These are phyloP conservation scores for Suhomyces xylopsoci DNA, from an alignment of 805 yeast species.

Conservation along the genomic window DNA sequence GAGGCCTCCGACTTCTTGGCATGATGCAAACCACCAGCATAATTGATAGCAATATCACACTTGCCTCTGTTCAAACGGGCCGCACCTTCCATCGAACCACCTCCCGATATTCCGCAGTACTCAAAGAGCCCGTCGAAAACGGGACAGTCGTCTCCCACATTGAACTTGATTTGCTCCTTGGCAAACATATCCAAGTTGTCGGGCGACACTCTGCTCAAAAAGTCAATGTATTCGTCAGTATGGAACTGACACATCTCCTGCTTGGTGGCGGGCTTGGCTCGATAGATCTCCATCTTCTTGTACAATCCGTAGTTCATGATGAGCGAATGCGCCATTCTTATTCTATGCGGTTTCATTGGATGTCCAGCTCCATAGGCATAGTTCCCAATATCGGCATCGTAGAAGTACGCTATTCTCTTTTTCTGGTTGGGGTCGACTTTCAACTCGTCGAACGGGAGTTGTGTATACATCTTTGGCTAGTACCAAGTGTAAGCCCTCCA, in stretches of 20 bases:
- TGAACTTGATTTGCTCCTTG: constrained; percentile 86
- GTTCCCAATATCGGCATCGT: constrained; percentile 86
- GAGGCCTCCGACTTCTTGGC: constrained; percentile 88
- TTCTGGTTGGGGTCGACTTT: constrained; percentile 40
- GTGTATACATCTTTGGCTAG: constrained; percentile 29
- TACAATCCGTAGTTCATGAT: constrained; percentile 96
- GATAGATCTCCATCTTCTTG: constrained; percentile 93
- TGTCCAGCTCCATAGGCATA: constrained; percentile 98
- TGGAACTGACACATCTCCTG: constrained; percentile 99
- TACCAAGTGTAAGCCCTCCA: not conserved
- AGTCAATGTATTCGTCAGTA: constrained; percentile 95
- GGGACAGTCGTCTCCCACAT: constrained; percentile 92
- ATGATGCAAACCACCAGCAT: constrained; percentile 92
- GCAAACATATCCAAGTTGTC: constrained; percentile 85
- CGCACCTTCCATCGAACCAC: constrained; percentile 89
- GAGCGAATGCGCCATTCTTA: constrained; percentile 96
- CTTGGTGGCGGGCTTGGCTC: constrained; percentile 96
- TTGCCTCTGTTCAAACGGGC: constrained; percentile 76
- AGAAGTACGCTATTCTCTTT: constrained; percentile 43
- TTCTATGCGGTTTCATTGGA: constrained; percentile 98
- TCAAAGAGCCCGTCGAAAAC: constrained; percentile 77
- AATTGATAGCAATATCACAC: constrained; percentile 88
- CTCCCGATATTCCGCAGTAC: constrained; percentile 76
- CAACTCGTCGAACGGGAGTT: constrained; percentile 45
- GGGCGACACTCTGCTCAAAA: constrained; percentile 84